Conservation (phyloP, 257 asterid genomes). For the Nicotiana obtusifolia region DNA sequence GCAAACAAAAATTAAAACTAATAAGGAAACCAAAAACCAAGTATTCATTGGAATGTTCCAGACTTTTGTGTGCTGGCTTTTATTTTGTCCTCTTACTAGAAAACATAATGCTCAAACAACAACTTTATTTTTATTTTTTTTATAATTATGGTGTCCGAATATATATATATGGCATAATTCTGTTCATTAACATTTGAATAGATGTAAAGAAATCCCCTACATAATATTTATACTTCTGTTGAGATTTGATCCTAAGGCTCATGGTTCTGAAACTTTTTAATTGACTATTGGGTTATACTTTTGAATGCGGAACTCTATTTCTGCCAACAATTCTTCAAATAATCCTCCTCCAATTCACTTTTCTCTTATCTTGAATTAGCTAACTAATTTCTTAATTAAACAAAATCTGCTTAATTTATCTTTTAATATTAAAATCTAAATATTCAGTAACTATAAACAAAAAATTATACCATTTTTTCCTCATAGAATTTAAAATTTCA, state of each 20-base stretch:
- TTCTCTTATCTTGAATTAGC: not conserved
- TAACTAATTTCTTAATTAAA: not conserved
- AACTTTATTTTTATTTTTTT: too few species aligned
- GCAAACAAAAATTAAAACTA: not conserved
- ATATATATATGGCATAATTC: too few species aligned
- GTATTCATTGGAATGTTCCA: not conserved
- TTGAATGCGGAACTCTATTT: not conserved
- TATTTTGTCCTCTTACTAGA: not conserved
- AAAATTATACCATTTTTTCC: too few species aligned
- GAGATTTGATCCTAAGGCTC: too few species aligned
- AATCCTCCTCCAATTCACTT: not conserved
- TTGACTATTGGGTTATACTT: too few species aligned
- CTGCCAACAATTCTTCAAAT: not conserved
- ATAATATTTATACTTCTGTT: too few species aligned
- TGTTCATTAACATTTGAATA: too few species aligned
- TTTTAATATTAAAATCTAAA: not conserved
- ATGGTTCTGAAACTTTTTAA: too few species aligned
- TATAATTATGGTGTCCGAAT: too few species aligned
- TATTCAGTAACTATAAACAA: not conserved
- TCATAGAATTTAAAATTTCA: not conserved
- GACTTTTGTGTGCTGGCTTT: not conserved
- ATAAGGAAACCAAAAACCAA: slow-evolving; percentile 2
- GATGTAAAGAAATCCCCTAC: too few species aligned
- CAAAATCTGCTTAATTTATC: not conserved
- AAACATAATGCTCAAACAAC: not conserved